phyloP scores from a whole-genome alignment of 2,329 filamentous ascomycete genomes.

The Dothidotthia symphoricarpi region DNA sequence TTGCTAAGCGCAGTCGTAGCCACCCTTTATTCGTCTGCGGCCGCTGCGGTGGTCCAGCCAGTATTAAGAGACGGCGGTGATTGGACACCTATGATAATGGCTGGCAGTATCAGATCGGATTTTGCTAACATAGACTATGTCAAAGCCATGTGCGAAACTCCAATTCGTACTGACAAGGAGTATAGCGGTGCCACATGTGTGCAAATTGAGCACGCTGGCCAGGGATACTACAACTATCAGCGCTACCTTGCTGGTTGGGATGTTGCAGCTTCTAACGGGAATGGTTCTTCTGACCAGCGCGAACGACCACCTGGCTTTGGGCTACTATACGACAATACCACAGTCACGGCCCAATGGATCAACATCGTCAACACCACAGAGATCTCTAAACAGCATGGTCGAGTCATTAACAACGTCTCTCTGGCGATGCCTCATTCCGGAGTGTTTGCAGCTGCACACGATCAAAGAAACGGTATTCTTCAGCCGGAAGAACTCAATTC shows the following conservation, averaged over 20 bases:
- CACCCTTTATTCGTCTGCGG: conserved; percentile 74
- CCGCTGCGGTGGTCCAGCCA: conserved; percentile 71
- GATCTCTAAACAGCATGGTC: conserved; percentile 50
- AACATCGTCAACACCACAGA: conserved; percentile 56
- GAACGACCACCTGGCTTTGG: conserved; percentile 60
- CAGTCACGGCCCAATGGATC: conserved; percentile 68
- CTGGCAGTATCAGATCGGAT: conserved; percentile 57
- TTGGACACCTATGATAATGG: conserved; percentile 48
- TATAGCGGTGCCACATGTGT: conserved; percentile 59
- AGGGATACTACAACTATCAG: conserved; percentile 68
- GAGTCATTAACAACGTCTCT: conserved; percentile 72
- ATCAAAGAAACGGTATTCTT: conserved; percentile 63
- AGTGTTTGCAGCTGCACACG: conserved; percentile 63
- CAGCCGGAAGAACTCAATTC: conserved; percentile 63
- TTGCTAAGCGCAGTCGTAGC: conserved; percentile 64
- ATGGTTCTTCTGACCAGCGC: conserved; percentile 44
- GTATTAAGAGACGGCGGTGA: conserved; percentile 62
- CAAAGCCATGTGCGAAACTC: conserved; percentile 58
- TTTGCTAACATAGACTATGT: conserved; percentile 66
- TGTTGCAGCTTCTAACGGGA: conserved; percentile 46
- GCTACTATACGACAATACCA: conserved; percentile 70
- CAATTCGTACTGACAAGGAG: conserved; percentile 51
- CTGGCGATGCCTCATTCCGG: conserved; percentile 74
- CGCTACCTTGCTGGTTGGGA: conserved; percentile 61
- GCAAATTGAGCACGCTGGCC: conserved; percentile 66